Conservation (phyloP, 257 asterid species). For the Solanum verrucosum region DNA sequence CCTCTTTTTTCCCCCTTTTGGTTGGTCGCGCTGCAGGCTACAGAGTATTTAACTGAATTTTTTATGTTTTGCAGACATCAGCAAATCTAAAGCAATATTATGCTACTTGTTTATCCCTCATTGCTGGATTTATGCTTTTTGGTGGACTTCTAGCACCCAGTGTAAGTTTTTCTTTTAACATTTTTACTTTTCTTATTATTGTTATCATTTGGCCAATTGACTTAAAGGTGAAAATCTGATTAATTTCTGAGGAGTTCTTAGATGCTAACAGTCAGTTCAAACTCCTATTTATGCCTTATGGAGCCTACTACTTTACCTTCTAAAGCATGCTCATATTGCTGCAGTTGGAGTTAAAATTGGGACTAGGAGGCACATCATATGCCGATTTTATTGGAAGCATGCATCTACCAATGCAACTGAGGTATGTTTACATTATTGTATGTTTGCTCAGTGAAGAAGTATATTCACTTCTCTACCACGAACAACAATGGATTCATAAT, state of each 20-base stretch:
- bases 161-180: conserved; percentile 36
- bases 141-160: conserved; percentile 95
- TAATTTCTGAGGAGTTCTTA: not conserved
- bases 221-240: not conserved
- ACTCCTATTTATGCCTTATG: not conserved
- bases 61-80: conserved; percentile 45
- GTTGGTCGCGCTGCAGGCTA: not conserved
- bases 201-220: not conserved
- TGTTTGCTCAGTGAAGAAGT: not conserved
- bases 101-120: conserved; percentile 83
- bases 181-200: not conserved
- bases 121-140: conserved; percentile 81
- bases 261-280: not conserved
- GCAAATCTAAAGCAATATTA: conserved; percentile 69
- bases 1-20: not conserved
- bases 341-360: conserved; percentile 89
- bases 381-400: conserved; percentile 69
- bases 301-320: not conserved
- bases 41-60: not conserved
- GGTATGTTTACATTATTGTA: conserved; percentile 23
- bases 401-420: conserved; percentile 95
- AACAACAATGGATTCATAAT: not conserved
- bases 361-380: conserved; percentile 90
- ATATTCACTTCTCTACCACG: not conserved
- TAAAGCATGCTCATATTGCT: conserved; percentile 3